Percentiles rank a stretch among this genome's conserved stretches.
Conservation (phyloP, 371 early-diverging fungal genomes). For the Mucor lusitanicus region DNA sequence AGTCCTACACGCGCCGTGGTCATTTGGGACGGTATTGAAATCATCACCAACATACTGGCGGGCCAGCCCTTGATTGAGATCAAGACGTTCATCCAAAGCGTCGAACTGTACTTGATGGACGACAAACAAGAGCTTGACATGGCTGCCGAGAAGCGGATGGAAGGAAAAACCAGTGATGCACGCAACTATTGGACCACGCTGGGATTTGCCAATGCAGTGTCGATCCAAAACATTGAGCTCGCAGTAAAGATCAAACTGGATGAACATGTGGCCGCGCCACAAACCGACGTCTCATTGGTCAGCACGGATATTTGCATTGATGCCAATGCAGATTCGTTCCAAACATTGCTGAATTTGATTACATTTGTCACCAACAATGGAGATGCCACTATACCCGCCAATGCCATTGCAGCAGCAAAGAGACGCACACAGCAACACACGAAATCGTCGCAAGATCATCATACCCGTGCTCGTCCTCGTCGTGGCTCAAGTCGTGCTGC, state of each 20-base stretch:
- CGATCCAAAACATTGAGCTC: constrained; percentile 45
- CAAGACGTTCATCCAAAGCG: constrained; percentile 39
- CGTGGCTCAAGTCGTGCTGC: background rate
- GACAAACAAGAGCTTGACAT: constrained; percentile 29
- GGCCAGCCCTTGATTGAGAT: constrained; percentile 53
- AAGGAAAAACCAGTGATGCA: constrained; percentile 25
- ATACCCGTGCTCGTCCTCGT: background rate
- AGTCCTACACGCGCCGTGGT: constrained; percentile 51
- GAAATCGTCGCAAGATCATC: background rate
- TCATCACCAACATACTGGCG: constrained; percentile 49
- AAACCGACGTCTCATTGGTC: constrained; percentile 11
- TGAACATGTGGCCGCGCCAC: constrained; percentile 21
- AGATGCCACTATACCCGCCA: constrained; percentile 7
- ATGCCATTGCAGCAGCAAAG: background rate
- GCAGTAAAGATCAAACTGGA: constrained; percentile 40
- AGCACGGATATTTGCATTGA: constrained; percentile 46
- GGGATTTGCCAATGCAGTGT: constrained; percentile 42
- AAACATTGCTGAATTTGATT: constrained; percentile 60
- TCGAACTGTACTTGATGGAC: constrained; percentile 46
- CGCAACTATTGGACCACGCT: constrained; percentile 39
- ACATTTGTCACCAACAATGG: constrained; percentile 43
- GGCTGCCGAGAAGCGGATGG: background rate
- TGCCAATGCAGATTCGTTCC: constrained; percentile 76
- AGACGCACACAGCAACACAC: background rate
- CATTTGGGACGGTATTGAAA: constrained; percentile 57